These are phyloP conservation scores for Sporopachydermia quercuum DNA, from an alignment of 805 yeast genomes.

Conservation along the genomic window DNA sequence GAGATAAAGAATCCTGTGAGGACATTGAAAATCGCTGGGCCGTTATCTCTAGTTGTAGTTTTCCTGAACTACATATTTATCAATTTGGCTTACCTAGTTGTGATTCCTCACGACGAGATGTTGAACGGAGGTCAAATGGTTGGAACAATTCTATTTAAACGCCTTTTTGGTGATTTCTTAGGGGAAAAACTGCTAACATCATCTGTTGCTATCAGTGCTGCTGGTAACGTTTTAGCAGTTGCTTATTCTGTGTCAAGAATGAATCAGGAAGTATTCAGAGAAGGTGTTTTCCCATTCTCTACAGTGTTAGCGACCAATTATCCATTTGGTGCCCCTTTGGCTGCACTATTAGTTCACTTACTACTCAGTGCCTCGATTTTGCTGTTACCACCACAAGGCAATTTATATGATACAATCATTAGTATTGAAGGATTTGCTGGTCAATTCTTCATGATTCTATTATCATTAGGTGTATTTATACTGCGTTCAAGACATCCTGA, in stretches of 20 bases:
- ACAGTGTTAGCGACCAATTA: conserved; percentile 36
- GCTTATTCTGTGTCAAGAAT: conserved; percentile 43
- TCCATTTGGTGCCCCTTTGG: conserved; percentile 43
- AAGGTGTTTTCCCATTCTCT: conserved; percentile 45
- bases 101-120: conserved; percentile 37
- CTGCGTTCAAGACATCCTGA: background rate
- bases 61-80: conserved; percentile 34
- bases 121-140: conserved; percentile 39
- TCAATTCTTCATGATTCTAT: conserved; percentile 21
- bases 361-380: conserved; percentile 19
- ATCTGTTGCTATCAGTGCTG: conserved; percentile 45
- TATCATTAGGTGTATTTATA: conserved; percentile 25
- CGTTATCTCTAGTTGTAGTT: conserved; percentile 32
- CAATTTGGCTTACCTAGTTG: conserved; percentile 41
- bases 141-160: conserved; percentile 44
- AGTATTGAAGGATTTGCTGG: conserved; percentile 27
- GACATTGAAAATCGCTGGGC: conserved; percentile 48
- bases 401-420: conserved; percentile 26
- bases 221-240: conserved; percentile 49
- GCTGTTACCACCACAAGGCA: conserved; percentile 22
- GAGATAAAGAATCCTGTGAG: conserved; percentile 45
- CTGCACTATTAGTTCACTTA: conserved; percentile 26
- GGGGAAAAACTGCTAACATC: conserved; percentile 42
- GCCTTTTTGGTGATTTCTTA: conserved; percentile 33
- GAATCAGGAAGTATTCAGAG: conserved; percentile 51